Evolutionary conservation across 164 flowering plant species (phyloP), one percentile per base, ranked within the genome.

Genomic region (Dillenia suffruticosa): DNA sequence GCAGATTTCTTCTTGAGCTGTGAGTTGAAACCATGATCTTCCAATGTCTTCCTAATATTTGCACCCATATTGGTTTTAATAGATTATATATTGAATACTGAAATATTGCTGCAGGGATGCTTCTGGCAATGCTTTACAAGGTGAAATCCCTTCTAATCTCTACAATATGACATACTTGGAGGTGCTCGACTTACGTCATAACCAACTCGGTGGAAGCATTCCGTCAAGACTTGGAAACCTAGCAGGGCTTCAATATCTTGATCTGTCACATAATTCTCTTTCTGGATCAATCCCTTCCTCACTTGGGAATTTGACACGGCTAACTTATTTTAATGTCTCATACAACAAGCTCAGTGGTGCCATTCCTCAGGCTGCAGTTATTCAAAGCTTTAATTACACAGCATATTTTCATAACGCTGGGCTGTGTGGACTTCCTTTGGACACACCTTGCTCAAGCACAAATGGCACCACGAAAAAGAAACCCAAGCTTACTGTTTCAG

Each of bases 1-100:
- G 96, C 86, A 70, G 71, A 72, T 79, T 82, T 74, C 96, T 95
- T 70, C 96, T 77, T 61, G 84, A 81, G 70, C 81, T 95, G 97
- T 95, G 80, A 91, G 99, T 94, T 32, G 40, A 32, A 32, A 32
- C 43, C 66, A 15, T 55, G 45, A 8, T 50, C 65, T 67, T 46
- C 46, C 54, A 49, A 46, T 56, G 22, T 52, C 10, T 54, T 32
- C 40, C 4, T 51, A 68, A n/a, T 64, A 9, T 51, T 9, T 49
- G 8, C 50, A 12, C 62, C 44, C 10, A 51, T 49, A 57, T 58
- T 54, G 59, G 10, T 69, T 72, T 68, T 50, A 59, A 49, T 70
- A 24, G 52, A 59, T 32, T 4, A 32, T 32, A 70, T 64, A 12
- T 65, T 59, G 64, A 17, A 49, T 40, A 50, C 63, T 49, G 56